Conservation (phyloP, 805 yeast genomes). For the Metschnikowia shivogae region DNA sequence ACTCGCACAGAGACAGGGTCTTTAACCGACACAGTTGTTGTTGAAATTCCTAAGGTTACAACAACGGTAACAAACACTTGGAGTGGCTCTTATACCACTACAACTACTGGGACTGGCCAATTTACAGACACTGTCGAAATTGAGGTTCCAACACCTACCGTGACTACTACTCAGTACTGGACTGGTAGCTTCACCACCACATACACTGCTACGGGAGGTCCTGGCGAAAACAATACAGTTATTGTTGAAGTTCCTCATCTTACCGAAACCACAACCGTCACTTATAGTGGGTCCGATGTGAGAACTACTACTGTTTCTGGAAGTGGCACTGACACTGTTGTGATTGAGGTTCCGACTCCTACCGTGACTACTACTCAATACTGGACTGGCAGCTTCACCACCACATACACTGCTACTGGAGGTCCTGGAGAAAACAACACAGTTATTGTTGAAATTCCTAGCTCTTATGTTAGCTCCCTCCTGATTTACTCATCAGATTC, state of each 20-base stretch:
- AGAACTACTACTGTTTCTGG: too few species aligned
- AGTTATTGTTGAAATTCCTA: too few species aligned
- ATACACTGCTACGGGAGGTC: background rate
- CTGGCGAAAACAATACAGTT: too few species aligned
- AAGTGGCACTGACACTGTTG: too few species aligned
- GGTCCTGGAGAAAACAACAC: too few species aligned
- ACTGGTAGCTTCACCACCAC: background rate
- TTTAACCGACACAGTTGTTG: slow-evolving; percentile 17
- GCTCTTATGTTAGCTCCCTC: too few species aligned
- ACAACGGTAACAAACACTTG: background rate
- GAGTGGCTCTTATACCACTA: background rate
- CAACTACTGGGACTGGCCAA: slow-evolving; percentile 3
- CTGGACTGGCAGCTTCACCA: slow-evolving; percentile 4
- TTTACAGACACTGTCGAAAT: slow-evolving; percentile 6
- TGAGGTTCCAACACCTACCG: slow-evolving; percentile 6
- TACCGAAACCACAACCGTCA: too few species aligned
- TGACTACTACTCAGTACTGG: slow-evolving; percentile 10
- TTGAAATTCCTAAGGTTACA: slow-evolving; percentile 7
- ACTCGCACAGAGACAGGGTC: slow-evolving; percentile 18
- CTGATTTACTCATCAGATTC: too few species aligned
- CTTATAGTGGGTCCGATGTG: too few species aligned
- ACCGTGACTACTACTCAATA: slow-evolving; percentile 7
- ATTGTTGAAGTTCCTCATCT: too few species aligned
- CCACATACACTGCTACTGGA: background rate
- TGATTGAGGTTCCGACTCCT: slow-evolving; percentile 4